These are phyloP conservation scores for Groenewaldozyma salmanticensis DNA, from an alignment of 805 yeast genomes.

Conservation along the genomic window DNA sequence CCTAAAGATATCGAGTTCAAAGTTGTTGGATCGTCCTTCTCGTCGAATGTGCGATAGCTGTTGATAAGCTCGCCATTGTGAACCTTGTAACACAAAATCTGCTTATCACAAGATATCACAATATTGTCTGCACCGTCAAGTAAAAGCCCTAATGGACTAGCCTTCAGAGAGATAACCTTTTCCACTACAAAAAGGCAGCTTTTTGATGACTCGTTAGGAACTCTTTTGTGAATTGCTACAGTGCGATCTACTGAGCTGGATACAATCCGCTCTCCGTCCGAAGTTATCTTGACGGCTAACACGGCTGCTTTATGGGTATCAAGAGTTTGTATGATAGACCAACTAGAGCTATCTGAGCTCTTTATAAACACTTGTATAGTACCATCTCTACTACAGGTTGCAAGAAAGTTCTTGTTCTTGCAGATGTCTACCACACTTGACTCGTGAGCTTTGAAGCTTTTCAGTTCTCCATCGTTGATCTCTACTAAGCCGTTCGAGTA, in stretches of 20 bases:
- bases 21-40: slow-evolving; percentile 13
- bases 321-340: slow-evolving; percentile 54
- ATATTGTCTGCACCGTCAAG: slow-evolving; percentile 19
- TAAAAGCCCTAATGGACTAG: slow-evolving; percentile 26
- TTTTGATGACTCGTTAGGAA: slow-evolving; percentile 19
- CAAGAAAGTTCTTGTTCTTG: slow-evolving; percentile 8
- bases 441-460: slow-evolving; percentile 14
- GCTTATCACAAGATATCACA: slow-evolving; percentile 45
- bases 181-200: slow-evolving; percentile 27
- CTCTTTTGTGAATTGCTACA: slow-evolving; percentile 39
- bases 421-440: slow-evolving; percentile 15
- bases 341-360: slow-evolving; percentile 17
- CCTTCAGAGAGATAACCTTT: slow-evolving; percentile 41
- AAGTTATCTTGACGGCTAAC: slow-evolving; percentile 27
- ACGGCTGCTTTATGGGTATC: slow-evolving; percentile 49
- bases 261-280: slow-evolving; percentile 28
- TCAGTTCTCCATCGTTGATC: neutral
- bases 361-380: slow-evolving; percentile 47
- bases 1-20: slow-evolving; percentile 12
- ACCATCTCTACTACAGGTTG: slow-evolving; percentile 42
- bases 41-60: slow-evolving; percentile 34
- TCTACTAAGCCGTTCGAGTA: neutral
- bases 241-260: slow-evolving; percentile 58
- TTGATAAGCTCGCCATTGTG: slow-evolving; percentile 28
- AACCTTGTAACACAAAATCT: slow-evolving; percentile 32